Evolutionary conservation across 2,329 filamentous ascomycete species (phyloP).

Genomic region (Fusarium verticillioides): DNA sequence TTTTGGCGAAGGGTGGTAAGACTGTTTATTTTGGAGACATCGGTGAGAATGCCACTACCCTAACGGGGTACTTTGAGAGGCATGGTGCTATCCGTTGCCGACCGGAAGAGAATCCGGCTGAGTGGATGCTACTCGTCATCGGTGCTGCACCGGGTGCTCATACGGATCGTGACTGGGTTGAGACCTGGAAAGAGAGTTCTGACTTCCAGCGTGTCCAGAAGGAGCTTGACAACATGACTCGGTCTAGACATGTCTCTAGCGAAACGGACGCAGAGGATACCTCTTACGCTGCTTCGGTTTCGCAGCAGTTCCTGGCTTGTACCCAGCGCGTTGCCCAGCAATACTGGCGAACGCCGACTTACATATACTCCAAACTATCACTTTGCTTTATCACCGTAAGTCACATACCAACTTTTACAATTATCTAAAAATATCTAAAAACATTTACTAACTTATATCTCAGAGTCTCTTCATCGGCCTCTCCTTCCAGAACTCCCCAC

Average conservation of each 20-base stretch:
- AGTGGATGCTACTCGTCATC: slow-evolving; percentile 48
- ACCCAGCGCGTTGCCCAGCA: slow-evolving; percentile 80
- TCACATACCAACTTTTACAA: accelerated
- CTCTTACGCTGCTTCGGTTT: slow-evolving; percentile 64
- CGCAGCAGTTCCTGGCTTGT: slow-evolving; percentile 72
- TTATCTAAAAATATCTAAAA: not conserved
- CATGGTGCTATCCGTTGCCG: slow-evolving; percentile 74
- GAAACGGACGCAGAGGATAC: not conserved
- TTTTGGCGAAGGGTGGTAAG: slow-evolving; percentile 44
- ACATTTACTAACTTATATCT: slow-evolving; percentile 48
- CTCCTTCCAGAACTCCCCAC: slow-evolving; percentile 76
- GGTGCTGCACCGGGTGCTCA: slow-evolving; percentile 59
- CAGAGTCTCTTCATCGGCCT: slow-evolving; percentile 79
- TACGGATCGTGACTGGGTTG: slow-evolving; percentile 71
- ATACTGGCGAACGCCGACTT: slow-evolving; percentile 88
- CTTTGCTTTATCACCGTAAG: slow-evolving; percentile 53
- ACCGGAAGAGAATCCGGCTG: slow-evolving; percentile 77
- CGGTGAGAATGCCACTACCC: slow-evolving; percentile 71
- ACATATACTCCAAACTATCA: slow-evolving; percentile 82
- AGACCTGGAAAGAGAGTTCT: slow-evolving; percentile 66
- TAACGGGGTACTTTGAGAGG: slow-evolving; percentile 79
- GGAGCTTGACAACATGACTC: slow-evolving; percentile 63
- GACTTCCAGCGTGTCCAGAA: slow-evolving; percentile 65
- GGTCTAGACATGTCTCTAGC: accelerated
- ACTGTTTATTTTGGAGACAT: slow-evolving; percentile 60